Percentiles rank a stretch among this genome's conserved stretches.
Conservation (phyloP, 2,329 filamentous ascomycete genomes). For the Trichophaea hybrida region DNA sequence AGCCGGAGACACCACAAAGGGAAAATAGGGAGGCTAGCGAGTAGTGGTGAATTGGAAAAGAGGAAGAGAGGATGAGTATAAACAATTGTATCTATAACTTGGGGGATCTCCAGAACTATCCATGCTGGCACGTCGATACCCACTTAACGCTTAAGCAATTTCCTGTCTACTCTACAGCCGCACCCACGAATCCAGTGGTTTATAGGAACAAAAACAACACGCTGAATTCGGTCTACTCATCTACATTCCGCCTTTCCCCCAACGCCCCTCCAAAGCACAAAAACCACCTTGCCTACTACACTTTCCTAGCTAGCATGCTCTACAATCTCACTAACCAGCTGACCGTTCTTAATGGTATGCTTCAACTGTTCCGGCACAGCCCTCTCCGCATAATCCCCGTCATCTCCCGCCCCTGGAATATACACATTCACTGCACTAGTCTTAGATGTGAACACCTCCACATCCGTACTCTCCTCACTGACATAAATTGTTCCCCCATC, state of each 20-base stretch:
- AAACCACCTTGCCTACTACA: not conserved
- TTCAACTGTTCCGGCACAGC: constrained; percentile 79
- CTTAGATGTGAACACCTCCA: constrained; percentile 83
- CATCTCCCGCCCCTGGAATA: constrained; percentile 51
- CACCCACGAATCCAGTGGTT: no score
- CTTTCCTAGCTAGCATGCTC: constrained; percentile 62
- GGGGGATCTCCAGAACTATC: no score
- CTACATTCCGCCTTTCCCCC: not conserved
- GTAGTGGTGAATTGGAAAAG: no score
- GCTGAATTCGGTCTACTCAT: not conserved
- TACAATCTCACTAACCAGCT: constrained; percentile 83
- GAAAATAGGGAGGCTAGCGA: no score
- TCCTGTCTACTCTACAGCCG: no score
- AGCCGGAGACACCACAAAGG: no score
- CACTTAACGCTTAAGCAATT: no score
- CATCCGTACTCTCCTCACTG: constrained; percentile 58
- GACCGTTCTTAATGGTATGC: constrained; percentile 61
- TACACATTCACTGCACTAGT: constrained; percentile 77
- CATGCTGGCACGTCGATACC: no score
- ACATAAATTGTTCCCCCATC: constrained; percentile 83
- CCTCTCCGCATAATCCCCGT: constrained; percentile 75
- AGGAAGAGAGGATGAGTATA: no score
- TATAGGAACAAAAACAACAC: not conserved
- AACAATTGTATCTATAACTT: not conserved
- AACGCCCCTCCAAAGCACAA: no score